Base-by-base conservation (phyloP, 148 eudicot genomes). In the Beta vulgaris region DNA sequence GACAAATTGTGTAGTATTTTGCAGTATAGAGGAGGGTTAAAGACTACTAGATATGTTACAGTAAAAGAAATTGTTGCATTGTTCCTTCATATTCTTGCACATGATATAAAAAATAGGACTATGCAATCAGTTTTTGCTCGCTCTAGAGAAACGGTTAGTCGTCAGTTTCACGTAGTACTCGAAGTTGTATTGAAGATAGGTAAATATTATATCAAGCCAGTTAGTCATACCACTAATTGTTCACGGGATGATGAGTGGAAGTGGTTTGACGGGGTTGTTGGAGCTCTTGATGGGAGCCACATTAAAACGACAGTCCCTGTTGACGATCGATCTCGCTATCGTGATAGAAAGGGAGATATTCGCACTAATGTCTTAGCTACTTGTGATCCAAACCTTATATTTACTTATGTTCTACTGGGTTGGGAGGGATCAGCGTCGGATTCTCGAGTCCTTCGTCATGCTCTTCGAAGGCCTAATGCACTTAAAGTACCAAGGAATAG, bases 341-440 rank as follows among this genome's bases (percentile, higher is more conserved):
- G 43, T 1, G 44, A 64, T 64, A 64, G 68, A 36, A 64, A 34
- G 0, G 67, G 67, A 35, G n/a, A n/a, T n/a, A n/a, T n/a, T n/a
- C n/a, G n/a, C n/a, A n/a, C n/a, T n/a, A n/a, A n/a, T n/a, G n/a
- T n/a, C n/a, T n/a, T n/a, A n/a, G n/a, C n/a, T n/a, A n/a, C n/a
- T n/a, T n/a, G n/a, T n/a, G n/a, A n/a, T 64, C 4, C 68, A 1
- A 13, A 40, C 5, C 49, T 23, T 8, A 10, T 31, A 10, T 67
- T 39, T 26, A 67, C 71, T 5, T 67, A 67, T 42, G 49, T 40
- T 42, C 18, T 67, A 14, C 31, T 51, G 12, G 51, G 71, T 39
- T 40, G 71, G 51, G 71, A 67, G 23, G 71, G 71, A 23, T 67
- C 49, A 1, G 32, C 71, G 19, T 39, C 71, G 14, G 71, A 67